Conservation (phyloP, 2,329 filamentous ascomycete species). For the Diplodia scrobiculata region DNA sequence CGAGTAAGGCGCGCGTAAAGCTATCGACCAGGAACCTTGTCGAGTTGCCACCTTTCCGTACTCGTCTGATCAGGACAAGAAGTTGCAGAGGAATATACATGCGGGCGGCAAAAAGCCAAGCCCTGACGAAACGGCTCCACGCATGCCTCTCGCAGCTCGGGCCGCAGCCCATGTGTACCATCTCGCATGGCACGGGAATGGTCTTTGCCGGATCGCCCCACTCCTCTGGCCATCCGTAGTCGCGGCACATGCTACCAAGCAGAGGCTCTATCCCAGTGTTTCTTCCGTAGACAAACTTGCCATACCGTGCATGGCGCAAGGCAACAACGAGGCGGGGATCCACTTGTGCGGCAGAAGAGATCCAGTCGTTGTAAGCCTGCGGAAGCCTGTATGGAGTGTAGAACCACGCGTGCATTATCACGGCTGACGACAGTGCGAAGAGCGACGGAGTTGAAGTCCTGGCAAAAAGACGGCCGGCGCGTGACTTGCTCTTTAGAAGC, state of each 20-base stretch:
- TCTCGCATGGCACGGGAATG: slow-evolving; percentile 75
- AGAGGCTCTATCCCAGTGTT: slow-evolving; percentile 71
- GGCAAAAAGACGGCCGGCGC: slow-evolving; percentile 56
- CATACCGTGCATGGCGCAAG: slow-evolving; percentile 65
- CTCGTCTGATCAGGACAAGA: slow-evolving; percentile 33
- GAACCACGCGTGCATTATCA: slow-evolving; percentile 90
- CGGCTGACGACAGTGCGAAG: slow-evolving; percentile 70
- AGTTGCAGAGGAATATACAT: slow-evolving; percentile 78
- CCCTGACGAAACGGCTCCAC: slow-evolving; percentile 64
- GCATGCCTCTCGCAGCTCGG: slow-evolving; percentile 73
- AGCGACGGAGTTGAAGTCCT: slow-evolving; percentile 55
- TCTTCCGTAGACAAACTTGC: slow-evolving; percentile 69
- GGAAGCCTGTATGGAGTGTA: slow-evolving; percentile 73
- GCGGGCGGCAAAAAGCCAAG: slow-evolving; percentile 72
- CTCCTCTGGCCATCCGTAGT: slow-evolving; percentile 66
- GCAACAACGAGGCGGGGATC: slow-evolving; percentile 74
- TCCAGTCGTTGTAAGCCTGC: slow-evolving; percentile 77
- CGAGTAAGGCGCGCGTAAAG: slow-evolving; percentile 57
- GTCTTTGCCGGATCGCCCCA: slow-evolving; percentile 73
- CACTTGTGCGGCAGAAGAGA: slow-evolving; percentile 72
- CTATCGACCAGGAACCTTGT: slow-evolving; percentile 36
- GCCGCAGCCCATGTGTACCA: slow-evolving; percentile 79
- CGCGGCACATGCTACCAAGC: slow-evolving; percentile 70
- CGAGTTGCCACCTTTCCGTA: slow-evolving; percentile 30
- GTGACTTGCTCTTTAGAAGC: slow-evolving; percentile 32